These are phyloP conservation scores for Schizothecium vesticola DNA, from an alignment of 495 filamentous ascomycete species.

Conservation along the genomic window DNA sequence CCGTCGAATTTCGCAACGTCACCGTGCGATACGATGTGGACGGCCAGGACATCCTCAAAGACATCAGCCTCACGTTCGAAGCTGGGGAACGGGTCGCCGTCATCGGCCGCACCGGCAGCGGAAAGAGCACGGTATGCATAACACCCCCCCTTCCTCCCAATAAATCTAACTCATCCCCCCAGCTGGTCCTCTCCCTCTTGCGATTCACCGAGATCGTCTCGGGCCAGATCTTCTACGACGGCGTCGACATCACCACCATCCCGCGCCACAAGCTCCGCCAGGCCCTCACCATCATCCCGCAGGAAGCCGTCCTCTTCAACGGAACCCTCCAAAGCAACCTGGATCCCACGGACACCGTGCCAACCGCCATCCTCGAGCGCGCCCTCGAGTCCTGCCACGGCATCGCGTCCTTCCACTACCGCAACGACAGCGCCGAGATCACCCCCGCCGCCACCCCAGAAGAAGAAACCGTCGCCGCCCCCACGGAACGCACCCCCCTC, in stretches of 20 bases:
- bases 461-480: neutral
- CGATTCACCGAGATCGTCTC: slow-evolving; percentile 48
- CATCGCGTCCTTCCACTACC: slow-evolving; percentile 42
- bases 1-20: slow-evolving; percentile 46
- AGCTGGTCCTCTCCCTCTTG: slow-evolving; percentile 49
- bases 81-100: slow-evolving; percentile 52
- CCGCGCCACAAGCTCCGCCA: slow-evolving; percentile 46
- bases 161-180: slow-evolving; percentile 14
- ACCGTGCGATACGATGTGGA: slow-evolving; percentile 45
- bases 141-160: neutral
- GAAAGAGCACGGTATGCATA: slow-evolving; percentile 49
- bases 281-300: slow-evolving; percentile 51
- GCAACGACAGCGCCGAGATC: slow-evolving; percentile 14
- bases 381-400: slow-evolving; percentile 40
- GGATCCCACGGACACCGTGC: slow-evolving; percentile 42
- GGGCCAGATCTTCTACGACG: slow-evolving; percentile 50
- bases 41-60: slow-evolving; percentile 45
- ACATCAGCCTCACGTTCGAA: slow-evolving; percentile 45
- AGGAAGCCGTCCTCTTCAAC: slow-evolving; percentile 53
- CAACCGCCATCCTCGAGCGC: slow-evolving; percentile 36
- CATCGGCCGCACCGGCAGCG: slow-evolving; percentile 54
- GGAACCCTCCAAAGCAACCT: slow-evolving; percentile 46
- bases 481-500: slow-evolving; percentile 5
- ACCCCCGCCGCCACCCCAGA: neutral
- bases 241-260: slow-evolving; percentile 44